phyloP scores from a whole-genome alignment of 371 early-diverging fungal genomes.

The Rhizopus stolonifer region DNA sequence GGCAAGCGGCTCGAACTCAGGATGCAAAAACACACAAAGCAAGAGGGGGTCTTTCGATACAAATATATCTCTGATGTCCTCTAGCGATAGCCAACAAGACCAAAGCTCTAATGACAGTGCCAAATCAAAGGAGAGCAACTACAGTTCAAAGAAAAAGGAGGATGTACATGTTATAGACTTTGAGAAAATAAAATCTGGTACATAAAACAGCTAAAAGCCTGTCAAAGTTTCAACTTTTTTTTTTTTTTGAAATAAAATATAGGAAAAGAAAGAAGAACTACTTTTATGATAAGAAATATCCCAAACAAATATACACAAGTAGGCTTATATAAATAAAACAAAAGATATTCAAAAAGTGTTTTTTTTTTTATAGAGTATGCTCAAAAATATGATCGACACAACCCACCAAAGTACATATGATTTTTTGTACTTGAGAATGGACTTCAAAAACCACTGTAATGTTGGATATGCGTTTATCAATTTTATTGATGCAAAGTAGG shows the following conservation, averaged over 20 bases:
- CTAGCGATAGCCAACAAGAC: background rate
- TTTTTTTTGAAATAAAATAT: background rate
- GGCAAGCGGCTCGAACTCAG: background rate
- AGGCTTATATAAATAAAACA: background rate
- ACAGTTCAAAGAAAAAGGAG: background rate
- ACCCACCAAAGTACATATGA: conserved; percentile 76
- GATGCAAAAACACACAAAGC: background rate
- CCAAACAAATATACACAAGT: conserved; percentile 29
- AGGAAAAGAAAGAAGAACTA: conserved; percentile 17
- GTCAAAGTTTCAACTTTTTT: too few relatives aligned
- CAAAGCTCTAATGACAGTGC: background rate
- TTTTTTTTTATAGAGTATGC: conserved; percentile 57
- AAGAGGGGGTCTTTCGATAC: background rate
- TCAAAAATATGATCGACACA: conserved; percentile 76
- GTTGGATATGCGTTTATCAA: conserved; percentile 93
- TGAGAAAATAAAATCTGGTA: conserved; percentile 4
- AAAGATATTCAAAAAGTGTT: background rate
- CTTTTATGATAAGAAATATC: conserved; percentile 28
- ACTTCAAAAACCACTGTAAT: conserved; percentile 87
- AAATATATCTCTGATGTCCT: background rate
- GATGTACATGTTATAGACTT: background rate
- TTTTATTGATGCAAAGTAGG: conserved; percentile 63
- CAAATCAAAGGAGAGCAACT: background rate
- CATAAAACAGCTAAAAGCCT: background rate
- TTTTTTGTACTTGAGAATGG: conserved; percentile 92